Evolutionary conservation across 495 filamentous ascomycete genomes (phyloP).

Genomic region (Penicillium herquei): DNA sequence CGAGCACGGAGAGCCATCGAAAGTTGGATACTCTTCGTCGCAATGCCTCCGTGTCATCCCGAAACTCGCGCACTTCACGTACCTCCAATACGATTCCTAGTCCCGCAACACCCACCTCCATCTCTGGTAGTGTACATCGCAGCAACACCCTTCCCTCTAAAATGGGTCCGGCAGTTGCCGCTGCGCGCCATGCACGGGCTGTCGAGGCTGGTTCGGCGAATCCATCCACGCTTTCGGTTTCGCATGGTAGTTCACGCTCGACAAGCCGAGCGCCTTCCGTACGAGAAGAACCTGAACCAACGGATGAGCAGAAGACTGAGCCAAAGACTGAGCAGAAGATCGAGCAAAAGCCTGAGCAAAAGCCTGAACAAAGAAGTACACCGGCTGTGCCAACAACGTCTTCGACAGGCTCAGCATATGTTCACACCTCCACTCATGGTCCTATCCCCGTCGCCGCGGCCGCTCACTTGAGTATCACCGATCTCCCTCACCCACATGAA

Average conservation of each 20-base stretch:
- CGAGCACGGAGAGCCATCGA: slow-evolving; percentile 78
- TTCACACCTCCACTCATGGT: slow-evolving; percentile 40
- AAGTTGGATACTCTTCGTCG: slow-evolving; percentile 70
- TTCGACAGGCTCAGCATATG: slow-evolving; percentile 19
- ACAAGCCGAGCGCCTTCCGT: slow-evolving; percentile 35
- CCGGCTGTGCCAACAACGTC: slow-evolving; percentile 6
- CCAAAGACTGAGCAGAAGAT: slow-evolving; percentile 6
- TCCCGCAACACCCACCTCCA: slow-evolving; percentile 65
- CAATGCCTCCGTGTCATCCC: slow-evolving; percentile 75
- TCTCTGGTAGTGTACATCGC: slow-evolving; percentile 62
- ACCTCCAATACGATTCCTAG: slow-evolving; percentile 68
- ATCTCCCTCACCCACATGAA: slow-evolving; percentile 45
- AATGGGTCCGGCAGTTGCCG: slow-evolving; percentile 69
- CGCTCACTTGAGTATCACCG: slow-evolving; percentile 21
- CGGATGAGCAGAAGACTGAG: slow-evolving; percentile 4
- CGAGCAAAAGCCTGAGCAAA: slow-evolving; percentile 6
- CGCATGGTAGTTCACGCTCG: slow-evolving; percentile 34
- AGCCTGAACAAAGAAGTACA: slow-evolving; percentile 7
- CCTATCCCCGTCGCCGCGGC: slow-evolving; percentile 26
- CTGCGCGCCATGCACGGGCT: slow-evolving; percentile 52
- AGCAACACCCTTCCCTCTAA: slow-evolving; percentile 97
- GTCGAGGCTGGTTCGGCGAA: slow-evolving; percentile 30
- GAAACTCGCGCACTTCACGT: slow-evolving; percentile 71
- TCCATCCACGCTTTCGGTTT: slow-evolving; percentile 30
- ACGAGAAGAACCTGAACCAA: slow-evolving; percentile 24